Percentiles rank a stretch among this genome's conserved stretches.
phyloP scores from a whole-genome alignment of 1,284 basidiomycete species.

The Sparassis latifolia region DNA sequence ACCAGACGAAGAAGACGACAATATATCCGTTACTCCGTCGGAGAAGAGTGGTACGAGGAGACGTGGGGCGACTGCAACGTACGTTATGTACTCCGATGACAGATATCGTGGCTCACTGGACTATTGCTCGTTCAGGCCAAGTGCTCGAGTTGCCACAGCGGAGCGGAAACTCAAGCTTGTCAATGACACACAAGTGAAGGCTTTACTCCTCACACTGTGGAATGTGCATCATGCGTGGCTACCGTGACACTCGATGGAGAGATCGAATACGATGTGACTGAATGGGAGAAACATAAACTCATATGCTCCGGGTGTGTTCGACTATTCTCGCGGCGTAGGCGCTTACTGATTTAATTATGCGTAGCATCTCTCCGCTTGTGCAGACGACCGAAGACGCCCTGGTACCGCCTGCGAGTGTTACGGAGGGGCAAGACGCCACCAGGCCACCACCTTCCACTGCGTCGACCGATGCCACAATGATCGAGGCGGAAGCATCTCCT shows the following conservation, averaged over 20 bases:
- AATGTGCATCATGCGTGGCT: slow-evolving; percentile 43
- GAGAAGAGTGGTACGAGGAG: slow-evolving; percentile 51
- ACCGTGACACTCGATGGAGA: slow-evolving; percentile 38
- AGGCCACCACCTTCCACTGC: slow-evolving; percentile 30
- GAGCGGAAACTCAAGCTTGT: slow-evolving; percentile 52
- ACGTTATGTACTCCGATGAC: background rate
- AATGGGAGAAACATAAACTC: slow-evolving; percentile 55
- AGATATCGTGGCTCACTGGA: too few relatives aligned
- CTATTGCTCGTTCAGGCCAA: slow-evolving; percentile 31
- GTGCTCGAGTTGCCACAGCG: slow-evolving; percentile 48
- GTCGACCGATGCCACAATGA: slow-evolving; percentile 37
- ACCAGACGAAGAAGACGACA: slow-evolving; percentile 21
- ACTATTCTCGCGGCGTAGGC: background rate
- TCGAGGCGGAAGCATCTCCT: slow-evolving; percentile 23
- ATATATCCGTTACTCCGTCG: slow-evolving; percentile 14
- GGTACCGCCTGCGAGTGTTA: too few relatives aligned
- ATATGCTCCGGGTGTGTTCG: slow-evolving; percentile 35
- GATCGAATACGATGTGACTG: slow-evolving; percentile 47
- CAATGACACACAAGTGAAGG: slow-evolving; percentile 52
- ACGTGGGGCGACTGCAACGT: slow-evolving; percentile 37
- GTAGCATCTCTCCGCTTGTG: background rate
- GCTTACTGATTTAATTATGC: too few relatives aligned
- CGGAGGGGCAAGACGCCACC: slow-evolving; percentile 1
- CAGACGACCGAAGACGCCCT: too few relatives aligned
- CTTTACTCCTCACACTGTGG: slow-evolving; percentile 37